Base-by-base conservation (phyloP, 2,329 filamentous ascomycete genomes). In the Xylaria sp. region DNA sequence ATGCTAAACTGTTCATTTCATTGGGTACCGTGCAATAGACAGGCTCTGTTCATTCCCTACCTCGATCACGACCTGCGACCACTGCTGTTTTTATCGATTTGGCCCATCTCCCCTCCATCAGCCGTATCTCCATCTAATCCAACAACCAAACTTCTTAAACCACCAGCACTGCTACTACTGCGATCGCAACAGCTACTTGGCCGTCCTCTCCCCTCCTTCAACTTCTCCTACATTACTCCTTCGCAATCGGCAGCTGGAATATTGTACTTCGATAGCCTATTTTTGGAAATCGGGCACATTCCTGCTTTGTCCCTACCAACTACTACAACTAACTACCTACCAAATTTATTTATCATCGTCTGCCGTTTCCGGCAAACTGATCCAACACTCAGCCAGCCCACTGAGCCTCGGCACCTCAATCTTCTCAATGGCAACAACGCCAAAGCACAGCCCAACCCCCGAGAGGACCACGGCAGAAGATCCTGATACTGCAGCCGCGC, bases 401-500 rank as follows among this genome's bases (percentile, higher is more conserved):
- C 65, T 36, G 36, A 54, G 48, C 40, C 28, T 56, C 23, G 36
- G 53, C 44, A 54, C 36, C 53, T 38, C 20, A 33, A 65, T n/a
- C 60, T 61, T 48, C 46, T 63, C 69, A 72, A 77, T 77, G 74
- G 70, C 71, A 38, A 63, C 72, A 58, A 63, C 70, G 68, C 72
- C 62, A 49, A 75, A 75, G 70, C 75, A 71, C 49, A 78, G 75
- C 67, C 75, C 74, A 6, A 74, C 76, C 0, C 76, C 76, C 9
- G 71, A 74, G 40, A 64, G 72, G 49, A 65, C 61, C 56, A 54
- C 66, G 23, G 42, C 72, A 23, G 89, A 91, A 73, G 89, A 91
- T 77, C 86, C 87, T 42, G 88, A 88, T 75, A 91, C 89, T 48
- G 87, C 87, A 67, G 88, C 88, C 60, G 83, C 89, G 42, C 86